These are phyloP conservation scores for Euphorbia tirucalli DNA, from an alignment of 345 rosid genomes.

Conservation along the genomic window DNA sequence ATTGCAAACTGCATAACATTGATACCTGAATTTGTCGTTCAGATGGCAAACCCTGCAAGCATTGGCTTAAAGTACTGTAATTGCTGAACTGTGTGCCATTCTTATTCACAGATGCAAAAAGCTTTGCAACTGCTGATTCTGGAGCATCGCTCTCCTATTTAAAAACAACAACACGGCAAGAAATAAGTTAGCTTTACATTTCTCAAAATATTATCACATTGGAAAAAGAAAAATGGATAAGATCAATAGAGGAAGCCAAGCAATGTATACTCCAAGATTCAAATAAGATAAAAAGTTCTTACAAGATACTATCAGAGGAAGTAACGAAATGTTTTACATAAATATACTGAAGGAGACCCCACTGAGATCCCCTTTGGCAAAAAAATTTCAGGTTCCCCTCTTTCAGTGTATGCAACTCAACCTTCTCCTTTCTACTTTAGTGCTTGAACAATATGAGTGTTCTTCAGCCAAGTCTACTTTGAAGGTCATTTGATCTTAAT, in stretches of 20 bases:
- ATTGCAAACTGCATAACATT: background rate
- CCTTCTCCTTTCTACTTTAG: conserved; percentile 4
- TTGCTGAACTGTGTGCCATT: conserved; percentile 44
- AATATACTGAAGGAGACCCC: background rate
- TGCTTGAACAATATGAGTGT: background rate
- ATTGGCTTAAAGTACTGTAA: conserved; percentile 55
- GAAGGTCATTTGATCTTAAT: background rate
- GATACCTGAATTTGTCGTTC: conserved; percentile 83
- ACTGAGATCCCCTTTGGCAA: background rate
- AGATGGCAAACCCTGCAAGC: conserved; percentile 82
- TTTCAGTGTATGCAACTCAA: background rate
- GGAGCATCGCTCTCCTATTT: conserved; percentile 74
- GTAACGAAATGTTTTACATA: background rate
- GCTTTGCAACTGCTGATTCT: conserved; percentile 93
- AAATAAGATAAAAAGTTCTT: background rate
- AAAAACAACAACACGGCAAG: conserved; percentile 9
- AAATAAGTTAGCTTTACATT: conserved; percentile 3
- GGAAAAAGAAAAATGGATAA: background rate
- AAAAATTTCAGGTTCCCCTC: background rate
- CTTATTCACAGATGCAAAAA: conserved; percentile 80
- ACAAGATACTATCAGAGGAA: background rate
- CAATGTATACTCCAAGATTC: conserved; percentile 4
- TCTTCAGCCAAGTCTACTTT: background rate
- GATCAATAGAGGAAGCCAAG: background rate
- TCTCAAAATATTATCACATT: background rate